phyloP scores from a whole-genome alignment of 1,284 basidiomycete genomes.

The Filobasidium uniguttulatum region DNA sequence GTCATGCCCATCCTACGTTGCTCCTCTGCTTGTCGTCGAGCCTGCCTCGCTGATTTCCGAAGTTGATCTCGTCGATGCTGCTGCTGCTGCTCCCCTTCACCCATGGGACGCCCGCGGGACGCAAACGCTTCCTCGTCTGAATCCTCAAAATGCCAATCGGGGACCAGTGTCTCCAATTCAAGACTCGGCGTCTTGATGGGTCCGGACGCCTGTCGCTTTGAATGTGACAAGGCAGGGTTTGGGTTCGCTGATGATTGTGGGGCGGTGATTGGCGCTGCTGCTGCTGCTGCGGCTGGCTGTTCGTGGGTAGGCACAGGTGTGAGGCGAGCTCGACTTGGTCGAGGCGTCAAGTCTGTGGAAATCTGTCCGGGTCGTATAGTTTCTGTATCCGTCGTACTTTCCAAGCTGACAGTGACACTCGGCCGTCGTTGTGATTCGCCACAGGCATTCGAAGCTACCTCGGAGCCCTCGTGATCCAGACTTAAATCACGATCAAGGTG shows the following conservation, averaged over 20 bases:
- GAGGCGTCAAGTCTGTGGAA: conserved; percentile 8
- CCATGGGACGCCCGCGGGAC: too few species aligned
- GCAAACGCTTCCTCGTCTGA: too few species aligned
- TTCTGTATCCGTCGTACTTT: conserved; percentile 5
- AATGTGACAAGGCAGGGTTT: too few species aligned
- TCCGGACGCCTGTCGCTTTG: too few species aligned
- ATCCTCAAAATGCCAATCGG: conserved; percentile 2
- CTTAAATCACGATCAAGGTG: too few species aligned
- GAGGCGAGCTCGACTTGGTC: conserved; percentile 10
- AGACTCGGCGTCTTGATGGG: too few species aligned
- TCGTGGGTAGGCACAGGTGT: neutral
- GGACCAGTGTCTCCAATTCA: neutral
- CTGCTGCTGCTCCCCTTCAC: too few species aligned
- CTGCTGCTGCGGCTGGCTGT: neutral
- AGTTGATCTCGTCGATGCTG: too few species aligned
- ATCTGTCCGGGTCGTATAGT: conserved; percentile 14
- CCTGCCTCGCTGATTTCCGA: too few species aligned
- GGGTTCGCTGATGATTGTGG: neutral
- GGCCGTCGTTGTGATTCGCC: conserved; percentile 11
- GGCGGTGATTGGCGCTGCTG: neutral
- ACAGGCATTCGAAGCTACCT: too few species aligned
- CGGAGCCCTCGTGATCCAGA: neutral
- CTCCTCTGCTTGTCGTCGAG: too few species aligned
- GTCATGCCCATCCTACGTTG: too few species aligned
- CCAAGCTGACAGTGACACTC: conserved; percentile 11